Evolutionary conservation across 1,284 basidiomycete genomes (phyloP), one percentile per base, ranked within the genome.

Genomic region (Malassezia psittaci): DNA sequence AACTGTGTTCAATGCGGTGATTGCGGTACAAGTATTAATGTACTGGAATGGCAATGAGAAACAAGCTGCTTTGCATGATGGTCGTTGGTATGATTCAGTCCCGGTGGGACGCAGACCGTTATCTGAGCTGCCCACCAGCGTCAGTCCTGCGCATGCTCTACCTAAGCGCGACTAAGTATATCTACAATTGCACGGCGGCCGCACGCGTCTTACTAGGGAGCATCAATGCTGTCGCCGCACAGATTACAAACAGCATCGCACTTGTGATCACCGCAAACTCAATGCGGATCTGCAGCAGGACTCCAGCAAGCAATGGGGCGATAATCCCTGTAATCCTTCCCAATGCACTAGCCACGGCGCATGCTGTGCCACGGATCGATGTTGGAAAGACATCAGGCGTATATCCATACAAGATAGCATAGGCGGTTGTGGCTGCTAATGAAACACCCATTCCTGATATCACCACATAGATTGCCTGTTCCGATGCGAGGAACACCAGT

Each of bases 1-100:
- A 0, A 68, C 69, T 33, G 53, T 72, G n/a, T 73, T 74, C 52
- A 74, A 74, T 43, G 64, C 68, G 2, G 58, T 63, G n/a, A 71
- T 72, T 29, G 67, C 67, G 5, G 67, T 59, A 8, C 69, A 73
- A 55, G 68, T 71, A 33, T 38, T 66, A 9, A 56, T 65, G 52
- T 72, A 74, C 57, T 74, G 71, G 71, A 68, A 71, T 47, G 55
- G 55, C 5, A 57, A 57, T 43, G 50, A 39, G 21, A 39, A 40
- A 29, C 21, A 32, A 10, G 41, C 37, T 8, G 43, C 24, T 15
- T 35, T 48, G n/a, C 47, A 42, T 36, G 48, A 49, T 18, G 16
- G 29, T 35, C 53, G 53, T 36, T 54, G 53, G 53, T 48, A 37
- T 43, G 48, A 43, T 9, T 12, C 43, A n/a, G 43, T 29, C 11